Base-by-base conservation (phyloP, 2,329 filamentous ascomycete species). In the Phaeosphaeriaceae sp. region DNA sequence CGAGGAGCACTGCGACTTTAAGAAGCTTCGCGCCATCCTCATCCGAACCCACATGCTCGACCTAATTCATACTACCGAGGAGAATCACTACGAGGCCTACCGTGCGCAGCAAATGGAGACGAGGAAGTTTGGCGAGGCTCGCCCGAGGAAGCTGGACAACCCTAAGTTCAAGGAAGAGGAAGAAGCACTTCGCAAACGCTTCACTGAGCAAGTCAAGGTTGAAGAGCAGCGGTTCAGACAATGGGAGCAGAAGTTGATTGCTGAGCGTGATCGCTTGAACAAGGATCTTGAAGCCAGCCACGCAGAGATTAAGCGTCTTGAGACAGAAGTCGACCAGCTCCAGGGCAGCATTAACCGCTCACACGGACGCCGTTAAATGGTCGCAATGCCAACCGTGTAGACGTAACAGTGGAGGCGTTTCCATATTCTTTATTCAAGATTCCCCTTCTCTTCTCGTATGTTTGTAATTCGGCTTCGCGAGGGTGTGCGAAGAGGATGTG, bases 161-260 rank as follows among this genome's bases (percentile, higher is more conserved):
- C 94, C 94, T 80, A 99, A 99, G 83, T 99, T 97, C 86, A 99
- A 99, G 86, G 94, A 99, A 77, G 94, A 99, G 79, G 94, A 99
- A 75, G 94, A 99, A 83, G 90, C 90, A 56, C 87, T 99, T 61
- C 88, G 94, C 79, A 99, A 99, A 87, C 87, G 95, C 67, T 99
- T 99, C 81, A 99, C 94, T 66, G 94, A 99, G 82, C 94, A 99
- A 78, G 94, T 99, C 82, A 99, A 99, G 90, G 90, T 99, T 71
- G 95, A 99, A 83, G 94, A 99, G 81, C 92, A 96, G 81, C 87
- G 94, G 63, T 99, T 99, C 87, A 87, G 95, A 78, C 89, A 96
- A 80, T 99, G 94, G 94, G 94, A 99, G 82, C 94, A 99, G 86
- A 97, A 97, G 86, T 90, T 99, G 76, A 99, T 99, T 71, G 87